Evolutionary conservation across 2,329 filamentous ascomycete genomes (phyloP), one percentile per base, ranked within the genome.

Genomic region (Cladosporium sp.): DNA sequence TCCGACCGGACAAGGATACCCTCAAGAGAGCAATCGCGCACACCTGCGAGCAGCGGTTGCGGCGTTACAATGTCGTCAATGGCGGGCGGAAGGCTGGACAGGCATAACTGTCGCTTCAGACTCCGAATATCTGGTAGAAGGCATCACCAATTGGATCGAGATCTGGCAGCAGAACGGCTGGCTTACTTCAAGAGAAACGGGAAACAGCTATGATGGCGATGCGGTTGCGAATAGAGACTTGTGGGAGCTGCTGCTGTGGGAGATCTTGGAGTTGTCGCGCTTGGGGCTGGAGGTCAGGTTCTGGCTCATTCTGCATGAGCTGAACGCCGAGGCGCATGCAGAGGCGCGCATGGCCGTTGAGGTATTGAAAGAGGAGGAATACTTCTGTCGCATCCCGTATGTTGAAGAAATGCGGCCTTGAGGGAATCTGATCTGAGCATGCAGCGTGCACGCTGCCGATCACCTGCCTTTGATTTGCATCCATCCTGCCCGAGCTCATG

Each of bases 161-260:
- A n/a, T 59, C 26, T 59, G 56, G 56, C 56, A 59, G 23, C 35
- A 28, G 16, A 59, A 59, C 11, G 56, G 56, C 26, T 59, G 56
- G 56, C 37, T 23, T 5, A 59, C 56, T 18, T 59, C 56, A 46
- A 28, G 35, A 18, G 35, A 46, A 11, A 59, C 56, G 5, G 23
- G 35, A n/a, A 14, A 59, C 37, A 40, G 16, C 56, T n/a, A 35
- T 18, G 8, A 59, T 12, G 35, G 56, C 26, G 56, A 40, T 46
- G 21, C 14, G 23, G 35, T 46, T 18, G 56, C 56, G 12, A 59
- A 59, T 18, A 40, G 8, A 14, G 56, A 59, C 16, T 16, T 59
- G 35, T 59, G 37, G 56, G 35, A 59, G 37, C 23, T 46, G 6
- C 23, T 59, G 4, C 16, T 59, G 26, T n/a, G 16, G 5, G 23